Base-by-base conservation (phyloP, 2,329 filamentous ascomycete genomes). In the Phaeomoniella chlamydospora region DNA sequence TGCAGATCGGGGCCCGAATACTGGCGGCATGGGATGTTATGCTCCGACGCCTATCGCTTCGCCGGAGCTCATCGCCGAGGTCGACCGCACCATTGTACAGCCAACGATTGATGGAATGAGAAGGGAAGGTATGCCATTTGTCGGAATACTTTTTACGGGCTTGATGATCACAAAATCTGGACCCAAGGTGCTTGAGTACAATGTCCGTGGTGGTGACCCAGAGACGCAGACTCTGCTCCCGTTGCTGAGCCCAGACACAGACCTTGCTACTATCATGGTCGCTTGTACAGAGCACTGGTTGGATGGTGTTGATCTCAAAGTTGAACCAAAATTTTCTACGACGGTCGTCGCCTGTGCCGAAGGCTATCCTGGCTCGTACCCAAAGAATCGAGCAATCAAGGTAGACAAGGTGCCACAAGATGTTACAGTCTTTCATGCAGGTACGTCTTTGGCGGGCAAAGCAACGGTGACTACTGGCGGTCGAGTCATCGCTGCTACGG, bases 21-120 rank as follows among this genome's bases (percentile, higher is more conserved):
- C 90, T 2, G 90, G 88, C 40, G 90, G 90, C 29, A 96, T 96
- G 90, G 90, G 90, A 35, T 94, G 86, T 54, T 96, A 96, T 58
- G 86, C 87, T 12, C 83, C 83, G n/a, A 92, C 87, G 2, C 80
- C 74, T 43, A 78, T 87, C 48, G 77, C 80, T 18, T 80, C 79
- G 0, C 72, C 76, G 35, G 74, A 79, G 41, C 67, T 93, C n/a
- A 70, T 90, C 13, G 78, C 78, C 13, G 69, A 77, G 41, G 76
- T 98, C 41, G 80, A 94, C 53, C 68, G 69, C 38, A 81, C 80
- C 19, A 80, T 94, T 37, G 71, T 96, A n/a, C 75, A 86, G 55
- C 87, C 88, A 4, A 94, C 87, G 2, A 74, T 96, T 41, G 73
- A 84, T 40, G 87, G 86, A 39, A 88, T 96, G 84, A 72, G 78